Base-by-base conservation (phyloP, 2,329 filamentous ascomycete species). In the Zymoseptoria pseudotritici region DNA sequence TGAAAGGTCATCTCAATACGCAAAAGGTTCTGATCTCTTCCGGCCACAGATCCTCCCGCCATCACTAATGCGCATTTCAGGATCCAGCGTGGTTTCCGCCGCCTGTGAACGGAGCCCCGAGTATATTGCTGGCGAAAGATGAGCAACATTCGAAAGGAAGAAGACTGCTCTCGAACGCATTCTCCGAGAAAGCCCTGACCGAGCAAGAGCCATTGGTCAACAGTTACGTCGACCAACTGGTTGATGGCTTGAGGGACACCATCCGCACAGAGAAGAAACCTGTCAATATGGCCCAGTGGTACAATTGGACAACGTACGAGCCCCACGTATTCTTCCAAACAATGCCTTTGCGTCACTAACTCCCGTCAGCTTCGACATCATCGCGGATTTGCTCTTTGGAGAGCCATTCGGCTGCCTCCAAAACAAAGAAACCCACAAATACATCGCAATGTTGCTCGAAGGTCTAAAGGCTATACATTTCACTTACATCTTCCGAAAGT, bases 151-250 rank as follows among this genome's bases (percentile, higher is more conserved):
- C 72, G 5, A 69, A 76, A 21, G 70, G 72, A 57, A 68, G 77
- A 36, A 69, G 75, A 31, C 67, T 75, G 10, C 69, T 78, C 1
- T 68, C 74, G 0, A 72, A 76, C 53, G 74, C 76, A 2, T 79
- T 80, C 61, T 74, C 71, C 22, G 76, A 77, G 50, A 74, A 74
- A 55, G 76, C 75, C 0, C 63, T 80, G 20, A 68, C 69, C 3
- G 68, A 73, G 19, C 78, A 80, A 61, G 75, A 78, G 61, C 57
- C 65, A 3, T 63, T 78, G 0, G 64, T 79, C 9, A 71, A 74
- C 50, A 61, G 63, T 7, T 76, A 78, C 56, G 74, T 75, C 20
- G 72, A 77, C 58, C 68, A 77, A 17, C 65, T 78, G 1, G 62
- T 77, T n/a, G 61, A 71, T 31, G 65, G 72, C 1, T 65, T 79